A percentile compares a stretch with the other conserved stretches of the same genome.
Conservation (phyloP, 2,329 filamentous ascomycete species). For the Phialocephala sp. region DNA sequence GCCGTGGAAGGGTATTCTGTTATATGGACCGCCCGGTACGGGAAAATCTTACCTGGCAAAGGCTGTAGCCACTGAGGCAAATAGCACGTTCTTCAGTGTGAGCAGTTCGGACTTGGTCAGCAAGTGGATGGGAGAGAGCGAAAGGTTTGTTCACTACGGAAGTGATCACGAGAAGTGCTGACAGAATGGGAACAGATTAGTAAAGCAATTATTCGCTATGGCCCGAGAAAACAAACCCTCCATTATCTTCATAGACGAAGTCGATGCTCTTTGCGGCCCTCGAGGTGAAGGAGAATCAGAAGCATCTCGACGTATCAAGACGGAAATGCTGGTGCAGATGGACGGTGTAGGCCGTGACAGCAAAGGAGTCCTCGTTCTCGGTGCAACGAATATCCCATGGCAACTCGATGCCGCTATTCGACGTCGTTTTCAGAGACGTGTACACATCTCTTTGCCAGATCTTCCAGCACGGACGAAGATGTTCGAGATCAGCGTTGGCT, state of each 20-base stretch:
- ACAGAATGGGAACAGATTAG: constrained; percentile 55
- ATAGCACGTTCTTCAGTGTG: constrained; percentile 99
- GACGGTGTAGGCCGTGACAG: constrained; percentile 97
- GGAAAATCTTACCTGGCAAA: constrained; percentile 98
- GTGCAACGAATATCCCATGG: constrained; percentile 98
- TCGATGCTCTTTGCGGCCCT: constrained; percentile 94
- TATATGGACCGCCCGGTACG: constrained; percentile 95
- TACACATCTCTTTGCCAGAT: constrained; percentile 94
- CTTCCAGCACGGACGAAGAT: constrained; percentile 82
- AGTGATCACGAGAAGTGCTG: constrained; percentile 13
- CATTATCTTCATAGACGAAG: constrained; percentile 98
- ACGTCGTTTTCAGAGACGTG: constrained; percentile 91
- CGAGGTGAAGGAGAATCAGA: constrained; percentile 95
- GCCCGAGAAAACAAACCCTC: constrained; percentile 97
- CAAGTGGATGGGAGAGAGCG: constrained; percentile 99
- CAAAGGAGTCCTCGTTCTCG: constrained; percentile 90
- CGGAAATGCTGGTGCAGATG: constrained; percentile 98
- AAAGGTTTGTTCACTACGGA: constrained; percentile 66
- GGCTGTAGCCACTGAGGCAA: constrained; percentile 96
- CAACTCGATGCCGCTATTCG: constrained; percentile 96
- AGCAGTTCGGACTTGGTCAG: constrained; percentile 96
- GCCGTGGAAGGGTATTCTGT: constrained; percentile 96
- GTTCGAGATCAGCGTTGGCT: constrained; percentile 86
- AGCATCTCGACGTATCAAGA: constrained; percentile 97
- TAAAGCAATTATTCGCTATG: constrained; percentile 97